phyloP scores from a whole-genome alignment of 2,329 filamentous ascomycete species.

The Spiromastix sp. region DNA sequence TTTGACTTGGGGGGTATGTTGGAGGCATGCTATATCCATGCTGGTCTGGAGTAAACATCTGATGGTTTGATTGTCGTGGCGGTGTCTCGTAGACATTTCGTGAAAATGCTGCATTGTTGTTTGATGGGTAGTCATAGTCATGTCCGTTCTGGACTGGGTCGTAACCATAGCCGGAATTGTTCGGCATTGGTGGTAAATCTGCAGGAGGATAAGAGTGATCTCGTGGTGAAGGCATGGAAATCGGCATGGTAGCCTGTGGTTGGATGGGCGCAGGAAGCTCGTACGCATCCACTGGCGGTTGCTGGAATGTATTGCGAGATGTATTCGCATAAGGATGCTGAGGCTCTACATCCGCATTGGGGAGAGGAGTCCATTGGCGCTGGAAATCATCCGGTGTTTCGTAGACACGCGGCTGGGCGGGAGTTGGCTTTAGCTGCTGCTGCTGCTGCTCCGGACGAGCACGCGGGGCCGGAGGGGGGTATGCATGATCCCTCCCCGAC shows the following conservation, averaged over 20 bases:
- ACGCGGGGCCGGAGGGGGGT: not conserved
- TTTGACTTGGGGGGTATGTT: slow-evolving; percentile 7
- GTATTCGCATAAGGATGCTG: slow-evolving; percentile 6
- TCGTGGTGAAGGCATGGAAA: slow-evolving; percentile 5
- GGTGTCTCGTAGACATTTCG: slow-evolving; percentile 7
- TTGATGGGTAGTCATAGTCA: slow-evolving; percentile 3
- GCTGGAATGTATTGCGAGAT: slow-evolving; percentile 4
- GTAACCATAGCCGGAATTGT: too few relatives aligned
- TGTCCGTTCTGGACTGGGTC: too few relatives aligned
- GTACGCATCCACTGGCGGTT: slow-evolving; percentile 1
- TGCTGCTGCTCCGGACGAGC: slow-evolving; percentile 1
- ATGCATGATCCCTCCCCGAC: not conserved
- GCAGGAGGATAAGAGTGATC: slow-evolving; percentile 4
- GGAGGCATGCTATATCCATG: slow-evolving; percentile 3
- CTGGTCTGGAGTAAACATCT: slow-evolving; percentile 5
- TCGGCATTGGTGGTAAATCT: too few relatives aligned
- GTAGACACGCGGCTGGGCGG: slow-evolving; percentile 16
- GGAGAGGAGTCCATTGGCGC: slow-evolving; percentile 7
- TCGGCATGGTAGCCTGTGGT: too few relatives aligned
- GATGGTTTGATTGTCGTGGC: slow-evolving; percentile 6
- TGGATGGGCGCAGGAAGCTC: not conserved
- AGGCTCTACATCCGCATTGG: not conserved
- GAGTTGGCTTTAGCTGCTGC: slow-evolving; percentile 17
- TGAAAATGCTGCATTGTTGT: not conserved
- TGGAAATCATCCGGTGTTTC: slow-evolving; percentile 20